Conservation (phyloP, 306 rosid species). For the Acacia confusa region DNA sequence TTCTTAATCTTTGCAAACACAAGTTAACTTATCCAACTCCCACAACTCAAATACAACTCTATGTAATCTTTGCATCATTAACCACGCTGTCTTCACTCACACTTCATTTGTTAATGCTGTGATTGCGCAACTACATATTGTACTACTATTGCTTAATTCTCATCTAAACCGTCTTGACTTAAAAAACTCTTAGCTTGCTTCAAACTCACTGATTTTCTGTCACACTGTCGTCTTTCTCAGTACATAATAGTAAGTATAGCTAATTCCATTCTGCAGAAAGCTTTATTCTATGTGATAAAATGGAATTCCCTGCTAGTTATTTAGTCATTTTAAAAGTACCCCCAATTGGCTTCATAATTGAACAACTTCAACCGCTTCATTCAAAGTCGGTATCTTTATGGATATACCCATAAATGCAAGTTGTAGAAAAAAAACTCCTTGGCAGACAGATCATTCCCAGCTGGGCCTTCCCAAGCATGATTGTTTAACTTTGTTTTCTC, state of each 20-base stretch:
- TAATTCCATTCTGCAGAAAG: not conserved
- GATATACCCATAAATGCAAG: conserved; percentile 1
- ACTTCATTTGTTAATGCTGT: too few relatives aligned
- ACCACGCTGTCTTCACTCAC: not conserved
- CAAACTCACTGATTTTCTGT: not conserved
- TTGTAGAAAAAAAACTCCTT: not conserved
- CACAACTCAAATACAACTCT: not conserved
- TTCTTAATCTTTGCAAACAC: not conserved
- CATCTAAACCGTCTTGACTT: not conserved
- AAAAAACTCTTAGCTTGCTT: not conserved
- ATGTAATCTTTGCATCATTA: not conserved
- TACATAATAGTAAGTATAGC: not conserved
- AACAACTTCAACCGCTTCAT: not conserved
- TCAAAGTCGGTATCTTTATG: not conserved
- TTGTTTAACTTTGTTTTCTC: not conserved
- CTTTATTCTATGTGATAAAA: not conserved
- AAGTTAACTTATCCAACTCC: not conserved
- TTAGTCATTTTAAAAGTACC: not conserved
- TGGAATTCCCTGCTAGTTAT: not conserved
- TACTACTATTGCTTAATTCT: not conserved
- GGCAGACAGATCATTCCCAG: conserved; percentile 1
- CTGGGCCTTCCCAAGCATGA: not conserved
- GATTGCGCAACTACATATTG: not conserved
- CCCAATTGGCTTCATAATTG: not conserved
- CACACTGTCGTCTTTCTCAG: not conserved